A percentile compares a stretch with the other conserved stretches of the same genome.
Evolutionary conservation across 192 early-diverging fungal genomes (phyloP).

Genomic region (Coemansia guatemalensis): DNA sequence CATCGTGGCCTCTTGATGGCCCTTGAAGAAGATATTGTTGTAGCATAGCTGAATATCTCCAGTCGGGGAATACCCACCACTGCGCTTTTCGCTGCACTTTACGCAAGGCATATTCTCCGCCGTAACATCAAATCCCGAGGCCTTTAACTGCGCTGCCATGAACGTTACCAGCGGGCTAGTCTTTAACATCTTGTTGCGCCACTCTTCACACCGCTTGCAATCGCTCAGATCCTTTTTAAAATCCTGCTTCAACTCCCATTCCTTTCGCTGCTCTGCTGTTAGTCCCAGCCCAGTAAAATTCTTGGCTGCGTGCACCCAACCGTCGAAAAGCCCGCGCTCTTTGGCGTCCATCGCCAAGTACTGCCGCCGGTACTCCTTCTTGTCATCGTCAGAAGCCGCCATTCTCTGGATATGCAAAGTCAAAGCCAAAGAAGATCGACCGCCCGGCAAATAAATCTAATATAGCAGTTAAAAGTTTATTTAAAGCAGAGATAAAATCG

Average conservation of each 20-base stretch:
- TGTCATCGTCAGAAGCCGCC: constrained; percentile 15
- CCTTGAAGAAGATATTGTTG: constrained; percentile 74
- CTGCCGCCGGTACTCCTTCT: constrained; percentile 21
- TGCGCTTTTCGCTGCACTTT: constrained; percentile 76
- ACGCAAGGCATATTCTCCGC: constrained; percentile 70
- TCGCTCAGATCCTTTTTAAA: constrained; percentile 55
- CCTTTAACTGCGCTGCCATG: constrained; percentile 76
- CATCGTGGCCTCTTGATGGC: constrained; percentile 89
- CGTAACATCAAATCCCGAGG: constrained; percentile 63
- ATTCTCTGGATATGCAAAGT: neutral
- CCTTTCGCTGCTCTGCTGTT: constrained; percentile 50
- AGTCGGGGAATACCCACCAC: constrained; percentile 85
- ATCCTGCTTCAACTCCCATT: constrained; percentile 32
- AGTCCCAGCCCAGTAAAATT: constrained; percentile 64
- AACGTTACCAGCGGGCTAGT: constrained; percentile 78
- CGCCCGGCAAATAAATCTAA: too few species aligned
- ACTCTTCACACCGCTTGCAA: constrained; percentile 69
- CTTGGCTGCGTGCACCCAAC: constrained; percentile 61
- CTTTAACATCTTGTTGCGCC: constrained; percentile 75
- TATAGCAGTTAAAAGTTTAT: too few species aligned
- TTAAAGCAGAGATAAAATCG: too few species aligned
- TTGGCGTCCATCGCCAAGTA: constrained; percentile 46
- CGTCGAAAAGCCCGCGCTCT: constrained; percentile 62
- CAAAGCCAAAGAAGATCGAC: too few species aligned
- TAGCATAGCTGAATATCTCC: constrained; percentile 85